Percentiles rank a stretch among this genome's conserved stretches.
phyloP scores from a whole-genome alignment of 371 early-diverging fungal species.

The Zychaea mexicana region DNA sequence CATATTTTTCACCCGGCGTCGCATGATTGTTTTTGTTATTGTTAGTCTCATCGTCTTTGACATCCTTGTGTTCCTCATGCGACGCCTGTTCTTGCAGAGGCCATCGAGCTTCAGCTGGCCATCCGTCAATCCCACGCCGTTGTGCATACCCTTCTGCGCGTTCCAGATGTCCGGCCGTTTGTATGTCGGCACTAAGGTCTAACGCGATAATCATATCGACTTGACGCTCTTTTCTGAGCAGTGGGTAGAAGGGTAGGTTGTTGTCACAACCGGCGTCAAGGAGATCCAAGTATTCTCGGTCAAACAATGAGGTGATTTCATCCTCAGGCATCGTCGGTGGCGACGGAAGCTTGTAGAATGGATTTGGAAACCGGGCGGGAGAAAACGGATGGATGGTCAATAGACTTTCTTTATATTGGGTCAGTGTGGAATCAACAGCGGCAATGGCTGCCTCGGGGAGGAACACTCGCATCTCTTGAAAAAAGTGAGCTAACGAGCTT shows the following conservation, averaged over 20 bases:
- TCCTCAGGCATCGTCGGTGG: conserved; percentile 11
- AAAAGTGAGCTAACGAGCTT: conserved; percentile 65
- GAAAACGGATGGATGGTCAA: conserved; percentile 55
- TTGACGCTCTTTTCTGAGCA: conserved; percentile 62
- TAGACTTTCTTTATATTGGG: conserved; percentile 46
- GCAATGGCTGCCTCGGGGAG: conserved; percentile 32
- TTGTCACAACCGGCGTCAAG: conserved; percentile 82
- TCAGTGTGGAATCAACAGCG: conserved; percentile 37
- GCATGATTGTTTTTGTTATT: no score
- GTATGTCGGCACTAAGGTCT: conserved; percentile 73
- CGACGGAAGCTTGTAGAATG: conserved; percentile 44
- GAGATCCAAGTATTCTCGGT: background rate
- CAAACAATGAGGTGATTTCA: background rate
- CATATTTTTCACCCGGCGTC: no score
- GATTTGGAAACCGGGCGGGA: conserved; percentile 59
- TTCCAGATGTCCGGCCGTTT: conserved; percentile 65
- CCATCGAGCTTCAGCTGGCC: conserved; percentile 53
- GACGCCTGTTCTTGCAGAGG: no score
- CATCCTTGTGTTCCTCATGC: conserved; percentile 23
- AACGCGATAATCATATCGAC: conserved; percentile 72
- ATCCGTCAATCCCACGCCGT: conserved; percentile 53
- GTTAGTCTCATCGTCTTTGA: conserved; percentile 9
- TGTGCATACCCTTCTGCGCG: conserved; percentile 62
- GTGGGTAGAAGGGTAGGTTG: conserved; percentile 75
- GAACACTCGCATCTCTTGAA: conserved; percentile 53